Evolutionary conservation across 108 stramenopile genomes (phyloP), one percentile per base, ranked within the genome.

Genomic region (Mayamaea pseudoterrestris): DNA sequence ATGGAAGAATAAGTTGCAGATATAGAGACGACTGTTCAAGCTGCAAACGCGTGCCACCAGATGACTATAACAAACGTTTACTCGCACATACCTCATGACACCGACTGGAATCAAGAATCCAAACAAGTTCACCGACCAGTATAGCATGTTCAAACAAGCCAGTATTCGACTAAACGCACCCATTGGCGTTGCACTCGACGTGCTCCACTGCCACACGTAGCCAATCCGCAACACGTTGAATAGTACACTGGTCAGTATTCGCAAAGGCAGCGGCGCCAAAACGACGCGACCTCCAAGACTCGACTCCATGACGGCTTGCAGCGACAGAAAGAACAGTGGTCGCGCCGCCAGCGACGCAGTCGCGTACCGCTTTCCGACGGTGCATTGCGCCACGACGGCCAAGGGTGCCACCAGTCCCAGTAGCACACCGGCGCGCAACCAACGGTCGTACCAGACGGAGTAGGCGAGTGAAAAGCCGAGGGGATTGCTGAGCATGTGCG

Each of bases 61-160:
- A n/a, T n/a, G n/a, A n/a, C n/a, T n/a, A n/a, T n/a, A n/a, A n/a
- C n/a, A n/a, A n/a, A n/a, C n/a, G n/a, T n/a, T n/a, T n/a, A n/a
- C n/a, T n/a, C 37, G 37, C 37, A 39, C 20, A 20, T 39, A 39
- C 44, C 76, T 62, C 13, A 78, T 35, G 11, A 65, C 49, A 1
- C 67, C 83, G 27, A 85, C 65, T 12, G 83, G 83, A n/a, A 84
- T 62, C 58, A 85, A 63, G 53, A 80, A 85, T 24, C 61, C 68
- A 37, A 78, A 50, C 5, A 85, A 57, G 44, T 85, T 85, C 35
- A 58, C 41, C 23, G 49, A 54, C 76, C 78, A 80, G 51, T 80
- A 85, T n/a, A 66, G 22, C 9, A 66, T 44, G 47, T 80, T 85
- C 16, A 37, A 35, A 28, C 75, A 46, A 1, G 76, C 76, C 30